These are phyloP conservation scores for Fusarium equiseti DNA, from an alignment of 2,329 filamentous ascomycete genomes.

Conservation along the genomic window DNA sequence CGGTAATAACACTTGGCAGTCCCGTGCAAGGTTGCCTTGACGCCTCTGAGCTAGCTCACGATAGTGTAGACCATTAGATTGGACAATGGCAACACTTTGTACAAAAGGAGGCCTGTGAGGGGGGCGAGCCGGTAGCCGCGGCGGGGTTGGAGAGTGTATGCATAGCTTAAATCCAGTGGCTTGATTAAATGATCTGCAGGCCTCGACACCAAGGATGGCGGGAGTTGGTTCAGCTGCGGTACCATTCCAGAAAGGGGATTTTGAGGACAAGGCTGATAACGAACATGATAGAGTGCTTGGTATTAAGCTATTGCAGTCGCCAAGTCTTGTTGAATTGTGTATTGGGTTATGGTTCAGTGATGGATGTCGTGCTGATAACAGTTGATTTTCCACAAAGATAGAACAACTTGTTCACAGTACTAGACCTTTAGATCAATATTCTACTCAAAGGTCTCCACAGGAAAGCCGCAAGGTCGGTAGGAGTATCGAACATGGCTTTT, in stretches of 20 bases:
- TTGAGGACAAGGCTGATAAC: not conserved
- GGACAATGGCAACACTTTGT: not conserved
- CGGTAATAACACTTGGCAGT: not conserved
- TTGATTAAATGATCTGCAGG: not conserved
- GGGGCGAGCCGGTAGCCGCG: not conserved
- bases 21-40: not conserved
- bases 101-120: not conserved
- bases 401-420: not conserved
- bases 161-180: not conserved
- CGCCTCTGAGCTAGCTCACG: not conserved
- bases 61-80: not conserved
- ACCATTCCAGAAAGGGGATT: not conserved
- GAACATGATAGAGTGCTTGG: not conserved
- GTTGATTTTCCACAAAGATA: fast-evolving
- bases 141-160: not conserved
- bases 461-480: not conserved
- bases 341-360: too few relatives aligned
- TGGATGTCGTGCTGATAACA: too few relatives aligned
- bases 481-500: not conserved
- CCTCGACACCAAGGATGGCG: not conserved
- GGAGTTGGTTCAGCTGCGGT: not conserved
- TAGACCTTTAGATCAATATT: not conserved
- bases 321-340: not conserved
- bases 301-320: not conserved
- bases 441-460: not conserved